Base-by-base conservation (phyloP, 2,329 filamentous ascomycete species). In the Aureobasidium sp. region DNA sequence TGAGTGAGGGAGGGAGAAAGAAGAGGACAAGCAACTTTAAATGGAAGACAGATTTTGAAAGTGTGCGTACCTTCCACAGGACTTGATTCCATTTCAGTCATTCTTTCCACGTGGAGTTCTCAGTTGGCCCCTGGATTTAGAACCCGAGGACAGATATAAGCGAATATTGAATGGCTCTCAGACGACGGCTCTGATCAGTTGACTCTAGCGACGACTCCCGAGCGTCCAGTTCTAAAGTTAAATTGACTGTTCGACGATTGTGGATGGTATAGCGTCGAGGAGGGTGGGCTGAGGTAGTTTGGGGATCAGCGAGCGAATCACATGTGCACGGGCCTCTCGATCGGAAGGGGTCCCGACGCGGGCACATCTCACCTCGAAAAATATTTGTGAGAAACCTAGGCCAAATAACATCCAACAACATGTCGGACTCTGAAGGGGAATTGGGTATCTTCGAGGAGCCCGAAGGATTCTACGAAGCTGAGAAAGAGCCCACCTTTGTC, bases 361-460 rank as follows among this genome's bases (percentile, higher is more conserved):
- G 31, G 31, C 8, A 12, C 31, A 34, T 34, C 9, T 34, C 9
- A 34, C 31, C 31, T 34, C 31, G 12, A 47, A 47, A 47, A 47
- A 17, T 29, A 14, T n/a, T 29, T 29, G 25, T 8, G 15, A 48
- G 25, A 15, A 48, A 7, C 15, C 45, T 12, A 48, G 15, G 14
- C 29, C 45, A 27, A 48, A 1, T n/a, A 48, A 14, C 25, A 17
- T 31, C 9, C 9, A 15, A 11, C 37, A 62, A 45, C 31, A 65
- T 64, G 62, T 62, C 62, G n/a, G 64, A 65, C 25, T 61, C 51
- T 5, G 72, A 74, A 41, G 68, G 71, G 51, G 68, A 56, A 29
- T 65, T 79, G 58, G 76, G 78, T 70, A 79, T 96, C 67, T 96
- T 97, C 78, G 77, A 87, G 60, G 92, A 96, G 67, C 92, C 92